These are phyloP conservation scores for Stephanodiscus minutulus DNA, from an alignment of 108 stramenopile genomes.

Conservation along the genomic window DNA sequence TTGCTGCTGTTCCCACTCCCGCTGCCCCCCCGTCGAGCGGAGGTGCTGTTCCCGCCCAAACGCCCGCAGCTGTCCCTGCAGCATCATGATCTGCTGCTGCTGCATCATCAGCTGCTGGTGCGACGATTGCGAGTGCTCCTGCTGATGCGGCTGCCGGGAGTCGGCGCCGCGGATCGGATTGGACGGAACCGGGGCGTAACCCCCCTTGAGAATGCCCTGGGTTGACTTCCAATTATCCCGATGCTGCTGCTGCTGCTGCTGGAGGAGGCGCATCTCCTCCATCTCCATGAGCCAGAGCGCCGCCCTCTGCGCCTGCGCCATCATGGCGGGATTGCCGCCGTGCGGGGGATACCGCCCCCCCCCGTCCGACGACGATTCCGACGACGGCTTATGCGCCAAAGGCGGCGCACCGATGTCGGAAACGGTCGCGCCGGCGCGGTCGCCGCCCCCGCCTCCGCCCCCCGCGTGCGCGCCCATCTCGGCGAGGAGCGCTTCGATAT, in stretches of 20 bases:
- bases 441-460: no score
- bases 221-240: not conserved
- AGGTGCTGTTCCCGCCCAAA: no score
- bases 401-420: no score
- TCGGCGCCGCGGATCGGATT: no score
- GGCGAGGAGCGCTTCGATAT: not conserved
- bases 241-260: not conserved
- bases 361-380: no score
- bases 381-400: no score
- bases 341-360: no score
- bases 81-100: not conserved
- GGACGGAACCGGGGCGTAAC: not conserved
- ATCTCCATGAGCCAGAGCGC: not conserved
- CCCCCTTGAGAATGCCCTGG: not conserved
- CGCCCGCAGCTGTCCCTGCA: not conserved
- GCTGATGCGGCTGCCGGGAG: not conserved
- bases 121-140: not conserved
- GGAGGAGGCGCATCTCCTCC: not conserved
- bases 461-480: not conserved
- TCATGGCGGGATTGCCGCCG: no score
- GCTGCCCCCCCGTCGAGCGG: no score
- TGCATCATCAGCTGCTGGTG: not conserved
- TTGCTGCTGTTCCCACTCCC: no score
- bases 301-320: not conserved
- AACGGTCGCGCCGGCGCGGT: not conserved